phyloP scores from a whole-genome alignment of 371 early-diverging fungal species.

The Mortierella polycephala region DNA sequence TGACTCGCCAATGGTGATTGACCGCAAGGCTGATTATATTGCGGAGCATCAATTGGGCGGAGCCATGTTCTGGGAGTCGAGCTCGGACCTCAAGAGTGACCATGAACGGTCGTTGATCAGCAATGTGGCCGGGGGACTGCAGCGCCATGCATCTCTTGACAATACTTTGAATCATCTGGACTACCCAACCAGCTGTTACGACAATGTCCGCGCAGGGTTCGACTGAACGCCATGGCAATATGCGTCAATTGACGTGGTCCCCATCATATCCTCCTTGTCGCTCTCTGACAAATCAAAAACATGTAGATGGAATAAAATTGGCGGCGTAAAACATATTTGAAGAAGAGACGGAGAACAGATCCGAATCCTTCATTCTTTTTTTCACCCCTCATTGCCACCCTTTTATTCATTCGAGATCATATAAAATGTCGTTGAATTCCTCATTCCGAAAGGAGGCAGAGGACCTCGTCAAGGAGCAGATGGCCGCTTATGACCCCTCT shows the following conservation, averaged over 20 bases:
- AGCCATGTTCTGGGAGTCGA: conserved; percentile 89
- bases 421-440: conserved; percentile 45
- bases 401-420: not conserved
- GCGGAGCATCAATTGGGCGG: conserved; percentile 75
- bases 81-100: conserved; percentile 64
- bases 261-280: not conserved
- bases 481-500: conserved; percentile 76
- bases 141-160: conserved; percentile 53
- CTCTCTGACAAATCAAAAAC: conserved; percentile 1
- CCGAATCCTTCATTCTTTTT: not conserved
- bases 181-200: conserved; percentile 63
- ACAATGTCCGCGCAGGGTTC: conserved; percentile 60
- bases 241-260: not conserved
- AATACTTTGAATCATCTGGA: conserved; percentile 58
- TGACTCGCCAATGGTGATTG: conserved; percentile 76
- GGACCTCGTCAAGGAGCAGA: conserved; percentile 70
- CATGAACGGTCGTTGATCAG: conserved; percentile 62
- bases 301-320: conserved; percentile 3
- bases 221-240: conserved; percentile 6
- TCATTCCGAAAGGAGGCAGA: conserved; percentile 51
- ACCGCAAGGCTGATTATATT: conserved; percentile 81
- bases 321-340: conserved; percentile 4
- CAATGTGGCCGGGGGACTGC: conserved; percentile 49
- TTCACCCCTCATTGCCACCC: not conserved
- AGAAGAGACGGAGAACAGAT: not conserved